These are phyloP conservation scores for Urtica urens DNA, from an alignment of 306 rosid genomes.

Conservation along the genomic window DNA sequence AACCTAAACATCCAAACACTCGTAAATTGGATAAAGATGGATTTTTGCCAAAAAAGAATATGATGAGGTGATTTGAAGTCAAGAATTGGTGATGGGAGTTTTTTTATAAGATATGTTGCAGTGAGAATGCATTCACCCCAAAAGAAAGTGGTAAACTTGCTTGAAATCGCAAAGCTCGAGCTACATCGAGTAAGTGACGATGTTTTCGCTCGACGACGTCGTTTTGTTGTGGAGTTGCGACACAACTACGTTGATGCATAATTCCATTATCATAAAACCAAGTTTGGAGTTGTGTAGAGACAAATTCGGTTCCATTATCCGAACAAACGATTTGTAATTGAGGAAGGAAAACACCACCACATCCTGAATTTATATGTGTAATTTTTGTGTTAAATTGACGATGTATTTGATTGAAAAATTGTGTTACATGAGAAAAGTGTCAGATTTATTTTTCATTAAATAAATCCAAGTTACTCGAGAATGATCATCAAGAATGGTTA, in stretches of 20 bases:
- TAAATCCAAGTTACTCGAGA: neutral
- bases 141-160: neutral
- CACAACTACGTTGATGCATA: neutral
- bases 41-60: neutral
- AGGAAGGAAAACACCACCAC: neutral
- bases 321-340: neutral
- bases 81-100: neutral
- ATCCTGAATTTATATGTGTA: neutral
- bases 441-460: neutral
- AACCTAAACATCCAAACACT: constrained; percentile 2
- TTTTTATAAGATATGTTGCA: neutral
- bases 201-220: constrained; percentile 1
- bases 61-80: constrained; percentile 4
- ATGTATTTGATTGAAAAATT: constrained; percentile 2
- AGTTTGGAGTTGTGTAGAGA: neutral
- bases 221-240: constrained; percentile 4
- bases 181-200: constrained; percentile 6
- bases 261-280: neutral
- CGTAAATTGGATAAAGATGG: neutral
- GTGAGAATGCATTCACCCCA: constrained; percentile 2
- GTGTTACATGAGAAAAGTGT: neutral
- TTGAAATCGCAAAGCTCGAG: constrained; percentile 1
- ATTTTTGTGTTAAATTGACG: constrained; percentile 1
- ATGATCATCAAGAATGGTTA: constrained; percentile 12
- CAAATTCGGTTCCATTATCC: constrained; percentile 3